phyloP scores from a whole-genome alignment of 2,329 filamentous ascomycete genomes.

The Coniella vitis region DNA sequence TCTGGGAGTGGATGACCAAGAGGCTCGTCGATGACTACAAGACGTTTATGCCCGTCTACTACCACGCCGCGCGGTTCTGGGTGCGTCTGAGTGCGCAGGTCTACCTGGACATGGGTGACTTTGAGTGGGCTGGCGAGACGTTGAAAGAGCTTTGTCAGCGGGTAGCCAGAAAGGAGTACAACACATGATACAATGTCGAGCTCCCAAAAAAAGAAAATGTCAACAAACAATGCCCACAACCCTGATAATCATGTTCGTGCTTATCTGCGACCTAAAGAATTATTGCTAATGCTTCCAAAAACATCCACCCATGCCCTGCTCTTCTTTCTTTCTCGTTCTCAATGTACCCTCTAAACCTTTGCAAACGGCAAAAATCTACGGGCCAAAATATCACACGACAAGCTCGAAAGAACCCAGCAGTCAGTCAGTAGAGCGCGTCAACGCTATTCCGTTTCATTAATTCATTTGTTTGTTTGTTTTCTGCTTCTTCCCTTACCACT shows the following conservation, averaged over 20 bases:
- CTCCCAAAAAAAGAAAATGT: background rate
- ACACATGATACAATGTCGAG: background rate
- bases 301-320: too few relatives aligned
- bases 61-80: conserved; percentile 60
- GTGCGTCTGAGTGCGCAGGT: conserved; percentile 71
- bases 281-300: too few relatives aligned
- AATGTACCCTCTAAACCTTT: too few relatives aligned
- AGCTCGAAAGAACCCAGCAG: too few relatives aligned
- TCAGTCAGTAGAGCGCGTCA: too few relatives aligned
- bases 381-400: too few relatives aligned
- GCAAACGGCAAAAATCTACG: too few relatives aligned
- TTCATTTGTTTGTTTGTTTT: background rate
- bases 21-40: conserved; percentile 52
- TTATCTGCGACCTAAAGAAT: too few relatives aligned
- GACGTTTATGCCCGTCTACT: conserved; percentile 63
- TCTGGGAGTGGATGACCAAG: conserved; percentile 52
- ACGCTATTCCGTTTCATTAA: too few relatives aligned
- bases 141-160: conserved; percentile 44
- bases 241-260: too few relatives aligned
- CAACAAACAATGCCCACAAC: too few relatives aligned
- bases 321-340: too few relatives aligned
- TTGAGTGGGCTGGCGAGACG: conserved; percentile 58
- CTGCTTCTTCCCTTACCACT: conserved; percentile 38
- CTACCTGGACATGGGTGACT: conserved; percentile 75
- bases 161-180: conserved; percentile 28